Evolutionary conservation across 2,329 filamentous ascomycete species (phyloP), one percentile per base, ranked within the genome.

Genomic region (Cercospora zeina): DNA sequence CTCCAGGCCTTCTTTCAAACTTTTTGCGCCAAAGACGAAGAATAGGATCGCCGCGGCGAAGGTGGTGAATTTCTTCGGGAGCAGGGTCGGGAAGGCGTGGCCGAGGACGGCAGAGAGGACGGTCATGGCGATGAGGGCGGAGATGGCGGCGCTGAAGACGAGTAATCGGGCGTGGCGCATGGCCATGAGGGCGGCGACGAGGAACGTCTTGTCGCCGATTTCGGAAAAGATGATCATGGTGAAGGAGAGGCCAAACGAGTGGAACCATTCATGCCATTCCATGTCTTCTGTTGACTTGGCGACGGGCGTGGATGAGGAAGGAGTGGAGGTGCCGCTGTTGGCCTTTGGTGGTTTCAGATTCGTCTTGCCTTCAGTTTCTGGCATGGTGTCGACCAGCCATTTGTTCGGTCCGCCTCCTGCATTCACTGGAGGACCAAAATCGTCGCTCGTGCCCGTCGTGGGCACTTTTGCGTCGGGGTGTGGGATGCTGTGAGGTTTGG

Each of bases 171-270:
- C 89, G 72, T 99, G 93, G 75, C 96, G 95, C 95, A 99, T 99
- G 11, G 95, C 95, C 95, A 99, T 99, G 16, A 99, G 85, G 7
- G 93, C 93, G 6, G 95, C 95, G 21, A 99, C 91, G 47, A 99
- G 83, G 81, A 99, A 99, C 0, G 95, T 99, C 80, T 99, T 99
- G 84, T 99, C 95, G 66, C 95, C 95, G 71, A 99, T 87, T 76
- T 99, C 95, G 51, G 93, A 97, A 70, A 97, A 89, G 65, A 97
- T 81, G 71, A 99, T 99, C 95, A 97, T 99, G 62, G 93, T 93
- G 63, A 97, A 87, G 14, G 95, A 96, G 33, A 97, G 87, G 11
- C 96, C 73, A 72, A 95, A 96, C 3, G 95, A 97, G 76, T 99
- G 93, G 71, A 87, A 80, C 16, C 71, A 73, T 61, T 74, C 72